phyloP scores from a whole-genome alignment of 805 yeast genomes.

The Starmera quercuum region DNA sequence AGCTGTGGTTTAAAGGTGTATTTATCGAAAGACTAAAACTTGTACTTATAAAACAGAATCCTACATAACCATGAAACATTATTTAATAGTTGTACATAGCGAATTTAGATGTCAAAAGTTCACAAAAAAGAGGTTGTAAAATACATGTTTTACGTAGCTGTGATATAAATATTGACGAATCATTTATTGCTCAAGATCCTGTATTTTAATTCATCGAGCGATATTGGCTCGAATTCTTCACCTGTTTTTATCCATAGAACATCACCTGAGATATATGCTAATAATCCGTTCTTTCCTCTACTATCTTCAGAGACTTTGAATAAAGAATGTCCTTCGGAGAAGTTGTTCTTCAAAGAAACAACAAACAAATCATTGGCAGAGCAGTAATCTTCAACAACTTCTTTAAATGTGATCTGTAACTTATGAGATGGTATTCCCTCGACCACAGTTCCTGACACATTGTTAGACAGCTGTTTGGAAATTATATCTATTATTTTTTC shows the following conservation, averaged over 20 bases:
- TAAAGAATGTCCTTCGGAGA: conserved; percentile 34
- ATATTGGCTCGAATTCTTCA: conserved; percentile 35
- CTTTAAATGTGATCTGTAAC: conserved; percentile 45
- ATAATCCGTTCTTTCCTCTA: conserved; percentile 24
- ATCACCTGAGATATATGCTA: conserved; percentile 54
- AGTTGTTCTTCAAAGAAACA: conserved; percentile 10
- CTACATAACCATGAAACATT: background rate
- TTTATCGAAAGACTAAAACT: no score
- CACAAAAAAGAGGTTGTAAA: background rate
- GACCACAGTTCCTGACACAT: conserved; percentile 8
- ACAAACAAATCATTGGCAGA: conserved; percentile 32
- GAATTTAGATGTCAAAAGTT: background rate
- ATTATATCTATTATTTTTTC: background rate
- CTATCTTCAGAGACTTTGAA: conserved; percentile 31
- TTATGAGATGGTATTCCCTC: conserved; percentile 35
- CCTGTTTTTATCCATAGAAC: conserved; percentile 44
- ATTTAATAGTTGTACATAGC: background rate
- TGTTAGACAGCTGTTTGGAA: conserved; percentile 1
- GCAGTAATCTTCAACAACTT: conserved; percentile 61
- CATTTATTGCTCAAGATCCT: background rate
- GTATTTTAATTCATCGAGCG: conserved; percentile 10
- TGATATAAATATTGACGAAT: background rate
- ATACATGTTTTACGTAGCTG: background rate
- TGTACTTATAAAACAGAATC: background rate
- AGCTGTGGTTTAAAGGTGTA: no score